Conservation (phyloP, 371 early-diverging fungal genomes). For the Apophysomyces sp. region DNA sequence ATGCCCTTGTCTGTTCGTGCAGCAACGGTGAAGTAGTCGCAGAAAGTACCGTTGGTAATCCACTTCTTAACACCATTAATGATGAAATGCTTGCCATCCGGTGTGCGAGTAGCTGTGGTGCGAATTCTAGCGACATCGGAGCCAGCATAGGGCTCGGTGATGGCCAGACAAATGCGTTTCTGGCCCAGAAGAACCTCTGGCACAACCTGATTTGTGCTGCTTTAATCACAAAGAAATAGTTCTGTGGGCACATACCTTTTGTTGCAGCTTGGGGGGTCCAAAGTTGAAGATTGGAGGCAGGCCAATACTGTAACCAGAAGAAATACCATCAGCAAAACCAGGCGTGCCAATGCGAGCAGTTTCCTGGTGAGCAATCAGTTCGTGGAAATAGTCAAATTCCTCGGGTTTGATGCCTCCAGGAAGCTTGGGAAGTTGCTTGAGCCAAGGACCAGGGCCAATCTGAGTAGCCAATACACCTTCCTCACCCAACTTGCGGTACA, state of each 20-base stretch:
- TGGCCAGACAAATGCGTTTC: conserved; percentile 78
- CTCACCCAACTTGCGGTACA: conserved; percentile 49
- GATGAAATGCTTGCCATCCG: conserved; percentile 68
- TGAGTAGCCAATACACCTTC: conserved; percentile 26
- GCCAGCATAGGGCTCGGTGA: conserved; percentile 64
- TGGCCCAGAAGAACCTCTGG: conserved; percentile 69
- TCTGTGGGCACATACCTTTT: conserved; percentile 18
- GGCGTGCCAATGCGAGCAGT: conserved; percentile 79
- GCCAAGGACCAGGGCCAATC: conserved; percentile 41
- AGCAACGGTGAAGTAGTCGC: conserved; percentile 69
- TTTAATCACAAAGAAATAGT: conserved; percentile 63
- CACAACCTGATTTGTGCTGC: conserved; percentile 61
- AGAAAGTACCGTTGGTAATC: conserved; percentile 55
- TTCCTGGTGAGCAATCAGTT: conserved; percentile 76
- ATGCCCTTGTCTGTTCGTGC: conserved; percentile 65
- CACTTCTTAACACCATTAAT: conserved; percentile 86
- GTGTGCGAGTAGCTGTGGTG: conserved; percentile 64
- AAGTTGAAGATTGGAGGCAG: conserved; percentile 62
- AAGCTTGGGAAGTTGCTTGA: conserved; percentile 21
- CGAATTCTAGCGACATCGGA: conserved; percentile 65
- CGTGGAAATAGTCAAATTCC: conserved; percentile 76
- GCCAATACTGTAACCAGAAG: conserved; percentile 39
- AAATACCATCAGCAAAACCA: conserved; percentile 60
- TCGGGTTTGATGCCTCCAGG: conserved; percentile 49
- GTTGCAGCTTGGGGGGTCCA: conserved; percentile 70